Percentiles rank a stretch among this genome's conserved stretches.
These are phyloP conservation scores for Datura wrightii DNA, from an alignment of 257 asterid genomes.

Conservation along the genomic window DNA sequence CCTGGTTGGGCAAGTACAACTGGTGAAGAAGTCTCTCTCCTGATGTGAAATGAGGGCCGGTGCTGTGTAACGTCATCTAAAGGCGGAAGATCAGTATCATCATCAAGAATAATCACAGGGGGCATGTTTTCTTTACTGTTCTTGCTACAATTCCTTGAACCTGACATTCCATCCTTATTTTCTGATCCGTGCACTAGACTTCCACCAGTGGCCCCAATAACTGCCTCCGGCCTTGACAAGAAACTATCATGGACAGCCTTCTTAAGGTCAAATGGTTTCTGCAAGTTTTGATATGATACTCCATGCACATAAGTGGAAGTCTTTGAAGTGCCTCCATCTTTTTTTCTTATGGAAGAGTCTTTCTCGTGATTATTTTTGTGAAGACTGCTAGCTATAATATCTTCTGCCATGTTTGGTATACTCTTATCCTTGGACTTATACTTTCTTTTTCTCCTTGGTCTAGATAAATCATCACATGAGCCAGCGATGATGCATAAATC, in stretches of 20 bases:
- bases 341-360: conserved; percentile 41
- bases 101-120: conserved; percentile 34
- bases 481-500: conserved; percentile 38
- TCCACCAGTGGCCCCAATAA: conserved; percentile 45
- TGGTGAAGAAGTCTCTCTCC: conserved; percentile 47
- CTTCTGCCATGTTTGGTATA: conserved; percentile 37
- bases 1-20: conserved; percentile 25
- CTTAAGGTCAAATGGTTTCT: conserved; percentile 33
- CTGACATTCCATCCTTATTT: conserved; percentile 41
- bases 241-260: conserved; percentile 34
- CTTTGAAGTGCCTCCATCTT: conserved; percentile 36
- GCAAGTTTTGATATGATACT: conserved; percentile 32
- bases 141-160: conserved; percentile 37
- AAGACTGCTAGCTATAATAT: conserved; percentile 32
- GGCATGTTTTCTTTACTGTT: conserved; percentile 32
- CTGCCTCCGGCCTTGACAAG: conserved; percentile 38
- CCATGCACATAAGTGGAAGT: conserved; percentile 40
- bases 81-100: conserved; percentile 53
- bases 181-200: conserved; percentile 39
- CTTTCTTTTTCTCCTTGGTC: conserved; percentile 41
- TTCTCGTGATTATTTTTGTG: conserved; percentile 33
- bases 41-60: conserved; percentile 41
- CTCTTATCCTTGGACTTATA: conserved; percentile 38
- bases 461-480: conserved; percentile 36
- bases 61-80: conserved; percentile 45